These are phyloP conservation scores for Berkeleyomyces rouxiae DNA, from an alignment of 2,329 filamentous ascomycete species.

Conservation along the genomic window DNA sequence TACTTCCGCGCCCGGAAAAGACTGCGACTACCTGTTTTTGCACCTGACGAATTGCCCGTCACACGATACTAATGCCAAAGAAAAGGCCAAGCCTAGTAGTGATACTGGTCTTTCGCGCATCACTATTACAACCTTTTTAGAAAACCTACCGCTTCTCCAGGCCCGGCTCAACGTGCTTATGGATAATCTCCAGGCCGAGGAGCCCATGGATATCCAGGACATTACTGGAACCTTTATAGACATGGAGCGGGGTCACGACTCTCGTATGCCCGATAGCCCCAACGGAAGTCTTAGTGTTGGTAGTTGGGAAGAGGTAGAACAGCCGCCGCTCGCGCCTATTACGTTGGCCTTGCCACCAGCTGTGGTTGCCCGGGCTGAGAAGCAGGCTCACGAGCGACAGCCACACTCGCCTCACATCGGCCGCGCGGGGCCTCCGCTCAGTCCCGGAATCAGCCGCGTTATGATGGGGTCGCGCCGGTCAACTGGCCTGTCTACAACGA, in stretches of 20 bases:
- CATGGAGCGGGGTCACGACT: constrained; percentile 49
- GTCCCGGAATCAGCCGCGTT: constrained; percentile 14
- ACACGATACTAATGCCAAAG: background rate
- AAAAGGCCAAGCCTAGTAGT: background rate
- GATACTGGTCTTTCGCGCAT: constrained; percentile 50
- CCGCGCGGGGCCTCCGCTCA: constrained; percentile 11
- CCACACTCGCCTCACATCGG: constrained; percentile 4
- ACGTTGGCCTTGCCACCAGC: constrained; percentile 30
- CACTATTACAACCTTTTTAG: constrained; percentile 83
- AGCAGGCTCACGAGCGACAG: constrained; percentile 12
- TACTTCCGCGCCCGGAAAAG: constrained; percentile 76
- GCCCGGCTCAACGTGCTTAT: constrained; percentile 72
- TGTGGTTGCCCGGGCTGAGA: constrained; percentile 23
- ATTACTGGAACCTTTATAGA: constrained; percentile 56
- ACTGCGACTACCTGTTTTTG: constrained; percentile 76
- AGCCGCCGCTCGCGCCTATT: constrained; percentile 36
- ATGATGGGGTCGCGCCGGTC: background rate
- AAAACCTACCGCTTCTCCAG: constrained; percentile 69
- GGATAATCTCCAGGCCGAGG: constrained; percentile 57
- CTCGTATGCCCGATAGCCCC: constrained; percentile 34
- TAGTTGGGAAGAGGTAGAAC: constrained; percentile 42
- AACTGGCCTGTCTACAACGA: constrained; percentile 19
- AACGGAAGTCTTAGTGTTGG: constrained; percentile 9
- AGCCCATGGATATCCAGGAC: constrained; percentile 50
- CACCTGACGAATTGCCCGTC: constrained; percentile 30